Evolutionary conservation across 306 rosid genomes (phyloP).

Genomic region (Boehmeria nivea): DNA sequence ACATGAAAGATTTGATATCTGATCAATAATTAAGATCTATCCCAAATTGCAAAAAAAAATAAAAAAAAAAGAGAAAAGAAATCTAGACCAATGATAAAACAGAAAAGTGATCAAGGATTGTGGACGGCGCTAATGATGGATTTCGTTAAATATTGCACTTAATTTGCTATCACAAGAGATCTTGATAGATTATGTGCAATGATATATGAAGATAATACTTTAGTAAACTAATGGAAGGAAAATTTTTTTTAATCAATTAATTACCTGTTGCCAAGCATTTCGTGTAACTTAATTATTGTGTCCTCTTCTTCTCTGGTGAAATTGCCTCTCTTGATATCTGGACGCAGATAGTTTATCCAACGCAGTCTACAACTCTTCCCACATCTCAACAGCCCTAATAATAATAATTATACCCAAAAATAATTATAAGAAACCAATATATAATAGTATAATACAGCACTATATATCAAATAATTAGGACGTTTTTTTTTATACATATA

Average conservation of each 20-base stretch:
- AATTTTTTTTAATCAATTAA: too few species aligned
- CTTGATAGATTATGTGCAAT: background rate
- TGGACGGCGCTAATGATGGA: too few species aligned
- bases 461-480: too few species aligned
- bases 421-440: background rate
- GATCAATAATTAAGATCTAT: too few species aligned
- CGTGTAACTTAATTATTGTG: constrained; percentile 53
- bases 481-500: too few species aligned
- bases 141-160: too few species aligned
- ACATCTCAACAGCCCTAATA: constrained; percentile 70
- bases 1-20: too few species aligned
- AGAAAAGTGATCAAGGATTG: too few species aligned
- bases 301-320: constrained; percentile 80
- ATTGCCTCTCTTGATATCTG: constrained; percentile 96
- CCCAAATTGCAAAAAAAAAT: too few species aligned
- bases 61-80: too few species aligned
- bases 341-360: constrained; percentile 78
- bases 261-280: constrained; percentile 74
- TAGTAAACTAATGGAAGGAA: background rate
- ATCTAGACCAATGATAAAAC: too few species aligned
- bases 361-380: constrained; percentile 95
- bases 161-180: too few species aligned
- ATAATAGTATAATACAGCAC: background rate
- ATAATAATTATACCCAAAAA: background rate
- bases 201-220: background rate